phyloP scores from a whole-genome alignment of 1,284 basidiomycete genomes.

The Pisolithus thermaeus region DNA sequence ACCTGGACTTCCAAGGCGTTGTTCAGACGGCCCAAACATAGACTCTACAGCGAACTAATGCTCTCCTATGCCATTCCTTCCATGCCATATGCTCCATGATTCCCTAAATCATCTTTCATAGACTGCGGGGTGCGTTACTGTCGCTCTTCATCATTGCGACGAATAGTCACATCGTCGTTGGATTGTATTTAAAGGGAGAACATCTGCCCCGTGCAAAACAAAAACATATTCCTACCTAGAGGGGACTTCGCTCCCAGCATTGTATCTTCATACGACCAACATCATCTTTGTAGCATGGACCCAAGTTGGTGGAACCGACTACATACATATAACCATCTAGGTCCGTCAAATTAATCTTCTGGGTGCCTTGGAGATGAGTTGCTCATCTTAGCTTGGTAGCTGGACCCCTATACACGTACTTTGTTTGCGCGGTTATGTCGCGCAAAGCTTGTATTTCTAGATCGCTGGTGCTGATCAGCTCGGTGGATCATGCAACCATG shows the following conservation, averaged over 20 bases:
- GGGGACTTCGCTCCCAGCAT: neutral
- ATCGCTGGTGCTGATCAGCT: slow-evolving; percentile 1
- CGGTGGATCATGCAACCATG: neutral
- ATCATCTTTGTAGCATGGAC: neutral
- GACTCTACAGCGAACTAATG: slow-evolving; percentile 1
- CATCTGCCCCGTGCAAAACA: neutral
- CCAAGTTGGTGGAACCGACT: neutral
- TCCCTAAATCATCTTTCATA: neutral
- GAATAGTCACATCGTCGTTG: neutral
- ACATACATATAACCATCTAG: neutral
- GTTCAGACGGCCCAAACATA: neutral
- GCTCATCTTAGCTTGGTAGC: neutral
- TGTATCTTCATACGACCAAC: neutral
- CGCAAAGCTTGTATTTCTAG: slow-evolving; percentile 1
- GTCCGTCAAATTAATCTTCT: neutral
- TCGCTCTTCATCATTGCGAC: neutral
- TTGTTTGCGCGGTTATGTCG: neutral
- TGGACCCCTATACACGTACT: neutral
- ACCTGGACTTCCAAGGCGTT: neutral
- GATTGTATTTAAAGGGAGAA: neutral
- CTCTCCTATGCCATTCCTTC: neutral
- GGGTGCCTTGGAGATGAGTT: neutral
- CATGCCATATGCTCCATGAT: neutral
- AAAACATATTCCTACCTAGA: neutral
- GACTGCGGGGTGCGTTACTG: neutral